A percentile compares a stretch with the other conserved stretches of the same genome.
Evolutionary conservation across 2,329 filamentous ascomycete genomes (phyloP).

Genomic region (Fusarium ramigenum): DNA sequence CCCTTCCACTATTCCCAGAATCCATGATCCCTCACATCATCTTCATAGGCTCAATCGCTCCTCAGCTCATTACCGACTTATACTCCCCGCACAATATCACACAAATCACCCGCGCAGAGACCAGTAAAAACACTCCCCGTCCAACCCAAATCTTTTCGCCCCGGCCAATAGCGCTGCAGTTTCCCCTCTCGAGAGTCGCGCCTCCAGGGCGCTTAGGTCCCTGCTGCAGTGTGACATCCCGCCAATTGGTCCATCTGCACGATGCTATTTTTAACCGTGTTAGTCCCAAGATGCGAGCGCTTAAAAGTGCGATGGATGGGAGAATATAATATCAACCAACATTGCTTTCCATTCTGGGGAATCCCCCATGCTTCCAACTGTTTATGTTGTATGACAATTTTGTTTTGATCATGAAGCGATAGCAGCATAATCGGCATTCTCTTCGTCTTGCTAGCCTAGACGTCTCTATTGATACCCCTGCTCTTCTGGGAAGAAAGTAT

Average conservation of each 20-base stretch:
- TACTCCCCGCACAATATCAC: slow-evolving; percentile 19
- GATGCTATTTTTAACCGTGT: slow-evolving; percentile 37
- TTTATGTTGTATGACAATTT: no score
- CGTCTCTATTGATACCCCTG: slow-evolving; percentile 22
- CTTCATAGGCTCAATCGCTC: background rate
- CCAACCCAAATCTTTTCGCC: slow-evolving; percentile 9
- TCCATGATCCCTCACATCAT: background rate
- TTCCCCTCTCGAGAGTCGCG: slow-evolving; percentile 33
- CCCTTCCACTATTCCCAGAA: background rate
- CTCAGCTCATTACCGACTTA: slow-evolving; percentile 13
- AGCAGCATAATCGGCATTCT: slow-evolving; percentile 21
- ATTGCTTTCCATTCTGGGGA: slow-evolving; percentile 3
- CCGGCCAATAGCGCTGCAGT: slow-evolving; percentile 9
- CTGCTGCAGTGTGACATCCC: slow-evolving; percentile 46
- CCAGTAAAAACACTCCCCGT: slow-evolving; percentile 22
- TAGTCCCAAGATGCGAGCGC: slow-evolving; percentile 30
- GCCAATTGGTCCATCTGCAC: slow-evolving; percentile 40
- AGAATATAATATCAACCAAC: slow-evolving; percentile 30
- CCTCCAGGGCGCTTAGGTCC: slow-evolving; percentile 34
- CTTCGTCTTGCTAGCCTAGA: slow-evolving; percentile 17
- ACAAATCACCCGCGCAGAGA: slow-evolving; percentile 26
- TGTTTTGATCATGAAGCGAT: slow-evolving; percentile 40
- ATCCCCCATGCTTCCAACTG: no score
- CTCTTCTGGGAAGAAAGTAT: slow-evolving; percentile 43
- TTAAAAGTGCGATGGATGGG: slow-evolving; percentile 11